These are phyloP conservation scores for Termitomyces sp. DNA, from an alignment of 1,284 basidiomycete species.

Conservation along the genomic window DNA sequence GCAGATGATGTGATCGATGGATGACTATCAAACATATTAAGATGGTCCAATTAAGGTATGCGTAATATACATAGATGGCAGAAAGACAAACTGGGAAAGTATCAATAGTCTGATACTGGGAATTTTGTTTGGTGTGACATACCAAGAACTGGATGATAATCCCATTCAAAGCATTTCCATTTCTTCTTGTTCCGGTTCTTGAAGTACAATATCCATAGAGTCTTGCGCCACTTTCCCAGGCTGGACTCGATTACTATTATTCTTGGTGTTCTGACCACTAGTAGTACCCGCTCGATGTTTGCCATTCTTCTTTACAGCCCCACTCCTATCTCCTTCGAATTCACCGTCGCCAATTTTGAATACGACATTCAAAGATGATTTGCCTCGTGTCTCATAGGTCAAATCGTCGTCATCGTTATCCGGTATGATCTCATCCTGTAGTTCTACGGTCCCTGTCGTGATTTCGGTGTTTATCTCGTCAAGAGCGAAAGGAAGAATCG, in stretches of 20 bases:
- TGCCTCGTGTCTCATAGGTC: conserved; percentile 58
- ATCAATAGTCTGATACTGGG: background rate
- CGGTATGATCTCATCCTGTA: conserved; percentile 75
- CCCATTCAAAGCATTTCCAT: conserved; percentile 30
- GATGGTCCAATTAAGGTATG: background rate
- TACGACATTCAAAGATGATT: conserved; percentile 59
- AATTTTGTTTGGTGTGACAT: background rate
- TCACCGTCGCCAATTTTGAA: conserved; percentile 60
- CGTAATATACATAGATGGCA: background rate
- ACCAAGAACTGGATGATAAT: background rate
- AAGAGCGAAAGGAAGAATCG: conserved; percentile 64
- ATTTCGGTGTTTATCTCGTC: conserved; percentile 67
- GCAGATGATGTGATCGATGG: background rate
- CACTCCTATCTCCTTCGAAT: conserved; percentile 32
- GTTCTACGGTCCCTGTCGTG: conserved; percentile 70
- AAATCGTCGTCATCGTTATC: conserved; percentile 74
- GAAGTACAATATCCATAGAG: conserved; percentile 20
- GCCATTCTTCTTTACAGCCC: conserved; percentile 23
- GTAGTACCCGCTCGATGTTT: conserved; percentile 24
- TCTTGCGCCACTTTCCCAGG: conserved; percentile 6
- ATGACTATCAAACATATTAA: background rate
- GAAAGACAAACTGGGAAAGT: background rate
- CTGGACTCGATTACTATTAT: conserved; percentile 8
- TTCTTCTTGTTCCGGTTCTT: conserved; percentile 37
- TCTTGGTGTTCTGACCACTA: conserved; percentile 10